Evolutionary conservation across 2,329 filamentous ascomycete species (phyloP), one percentile per base, ranked within the genome.

Genomic region (Trichoderma guizhouense): DNA sequence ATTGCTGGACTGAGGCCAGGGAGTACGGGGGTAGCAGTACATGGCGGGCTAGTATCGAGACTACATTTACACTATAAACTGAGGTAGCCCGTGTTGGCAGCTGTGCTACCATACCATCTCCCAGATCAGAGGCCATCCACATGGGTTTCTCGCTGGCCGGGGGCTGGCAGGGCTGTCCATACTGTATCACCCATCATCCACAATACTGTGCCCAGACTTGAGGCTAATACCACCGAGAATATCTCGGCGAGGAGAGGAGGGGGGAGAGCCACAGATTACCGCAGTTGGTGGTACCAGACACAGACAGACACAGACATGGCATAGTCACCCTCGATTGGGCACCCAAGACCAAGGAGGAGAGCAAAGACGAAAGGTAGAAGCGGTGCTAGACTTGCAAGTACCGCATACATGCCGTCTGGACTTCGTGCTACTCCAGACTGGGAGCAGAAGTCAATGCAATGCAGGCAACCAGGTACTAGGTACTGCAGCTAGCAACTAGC

Each of bases 381-480:
- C 63, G 4, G 60, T 34, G 11, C 21, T 39, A 39, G 34, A 62
- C 30, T 36, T 14, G 60, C 60, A 39, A 63, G 60, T 47, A n/a
- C 60, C 34, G 32, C 60, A 47, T 43, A 63, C 26, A 39, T 21
- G 26, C 53, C 30, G 34, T 55, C 34, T 60, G 30, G 57, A 34
- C 6, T 26, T 61, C 3, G 36, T 69, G 53, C 55, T 69, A 69
- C 66, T 69, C 66, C 66, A 69, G 66, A 69, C 66, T 69, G 66
- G 58, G 66, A 51, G 66, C 58, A 32, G 55, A 26, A 51, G 39
- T 61, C 64, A 67, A 67, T 67, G 64, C 66, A 69, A 69, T 69
- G 66, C 66, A 69, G 66, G 65, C 55, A 69, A 57, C 66, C 66
- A 61, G 66, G 66, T 43, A 61, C 66, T 43, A n/a, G n/a, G n/a